These are phyloP conservation scores for Trichoderma breve DNA, from an alignment of 2,329 filamentous ascomycete genomes.

Conservation along the genomic window DNA sequence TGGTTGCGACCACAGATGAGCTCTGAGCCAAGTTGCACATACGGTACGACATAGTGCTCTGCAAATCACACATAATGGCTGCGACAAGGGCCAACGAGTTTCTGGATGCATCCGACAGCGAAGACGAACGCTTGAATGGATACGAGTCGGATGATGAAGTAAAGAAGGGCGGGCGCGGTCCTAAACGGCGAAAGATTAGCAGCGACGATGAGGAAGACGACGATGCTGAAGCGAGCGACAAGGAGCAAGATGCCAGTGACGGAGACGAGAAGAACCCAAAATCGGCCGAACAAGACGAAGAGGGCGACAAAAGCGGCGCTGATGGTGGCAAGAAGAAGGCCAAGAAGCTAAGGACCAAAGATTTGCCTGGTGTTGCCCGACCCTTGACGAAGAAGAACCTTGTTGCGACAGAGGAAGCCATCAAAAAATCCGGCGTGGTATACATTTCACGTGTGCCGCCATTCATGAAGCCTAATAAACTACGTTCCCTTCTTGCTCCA, in stretches of 20 bases:
- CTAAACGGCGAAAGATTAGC: slow-evolving; percentile 63
- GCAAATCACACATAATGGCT: slow-evolving; percentile 49
- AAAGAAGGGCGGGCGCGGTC: slow-evolving; percentile 59
- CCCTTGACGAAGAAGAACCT: slow-evolving; percentile 66
- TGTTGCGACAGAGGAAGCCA: slow-evolving; percentile 60
- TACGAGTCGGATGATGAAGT: slow-evolving; percentile 71
- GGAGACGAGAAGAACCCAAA: slow-evolving; percentile 27
- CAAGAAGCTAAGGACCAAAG: slow-evolving; percentile 32
- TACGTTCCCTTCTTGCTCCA: slow-evolving; percentile 70
- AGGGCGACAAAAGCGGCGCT: slow-evolving; percentile 25
- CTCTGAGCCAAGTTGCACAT: background rate
- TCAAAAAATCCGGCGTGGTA: slow-evolving; percentile 74
- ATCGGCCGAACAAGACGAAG: slow-evolving; percentile 26
- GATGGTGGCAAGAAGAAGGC: slow-evolving; percentile 22
- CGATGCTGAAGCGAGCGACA: slow-evolving; percentile 33
- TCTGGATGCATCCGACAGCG: slow-evolving; percentile 59
- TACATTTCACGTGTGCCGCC: slow-evolving; percentile 83
- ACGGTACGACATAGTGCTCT: background rate
- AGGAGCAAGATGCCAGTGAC: slow-evolving; percentile 33
- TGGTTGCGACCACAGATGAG: background rate
- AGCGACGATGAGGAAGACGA: slow-evolving; percentile 40
- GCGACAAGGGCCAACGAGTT: slow-evolving; percentile 71
- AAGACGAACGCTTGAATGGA: slow-evolving; percentile 55
- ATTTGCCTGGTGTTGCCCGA: slow-evolving; percentile 50
- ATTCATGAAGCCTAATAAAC: slow-evolving; percentile 81